Evolutionary conservation across 2,329 filamentous ascomycete species (phyloP), one percentile per base, ranked within the genome.

Genomic region (Fusarium sp.): DNA sequence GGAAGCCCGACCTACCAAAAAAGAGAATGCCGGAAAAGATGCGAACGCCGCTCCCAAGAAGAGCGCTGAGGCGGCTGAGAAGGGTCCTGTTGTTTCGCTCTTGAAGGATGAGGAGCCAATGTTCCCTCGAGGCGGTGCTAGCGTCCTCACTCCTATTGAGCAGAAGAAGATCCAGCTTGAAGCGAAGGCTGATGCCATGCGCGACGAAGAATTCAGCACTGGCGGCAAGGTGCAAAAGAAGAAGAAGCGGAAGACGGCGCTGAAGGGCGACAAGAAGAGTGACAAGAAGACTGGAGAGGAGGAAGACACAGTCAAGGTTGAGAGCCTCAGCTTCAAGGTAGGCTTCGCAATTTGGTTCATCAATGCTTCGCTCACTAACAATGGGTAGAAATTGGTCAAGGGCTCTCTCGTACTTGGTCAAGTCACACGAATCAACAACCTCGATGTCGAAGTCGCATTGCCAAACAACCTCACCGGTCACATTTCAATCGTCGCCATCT

Each of bases 91-190:
- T 31, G 77, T 87, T 56, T 84, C 85, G 38, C 76, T 83, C 13
- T 76, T 88, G 51, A 89, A 86, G 78, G 91, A 96, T 70, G 96
- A 98, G 71, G 96, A 98, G 77, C 90, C 91, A 34, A 86, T 95
- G 44, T 99, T 99, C 75, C 95, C 96, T 71, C 89, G 96, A 85
- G 96, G 96, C 57, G 97, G 96, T 43, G 95, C 90, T 54, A 97
- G 93, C 76, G 86, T 97, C 53, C 83, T 99, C 77, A 98, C 96
- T 3, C 94, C 96, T 21, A 84, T 99, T 52, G 96, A 99, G 79
- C 92, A 97, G 78, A 98, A 97, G 82, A 94, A 98, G 80, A 98
- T 99, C 67, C 92, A 96, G 75, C 91, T 97, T 61, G 92, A 98
- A 80, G 96, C 96, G 45, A 96, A 92, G 76, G 91, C 92, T 73